Evolutionary conservation across 352 stramenopile species (phyloP).

Genomic region (Hyaloperonospora brassicae): DNA sequence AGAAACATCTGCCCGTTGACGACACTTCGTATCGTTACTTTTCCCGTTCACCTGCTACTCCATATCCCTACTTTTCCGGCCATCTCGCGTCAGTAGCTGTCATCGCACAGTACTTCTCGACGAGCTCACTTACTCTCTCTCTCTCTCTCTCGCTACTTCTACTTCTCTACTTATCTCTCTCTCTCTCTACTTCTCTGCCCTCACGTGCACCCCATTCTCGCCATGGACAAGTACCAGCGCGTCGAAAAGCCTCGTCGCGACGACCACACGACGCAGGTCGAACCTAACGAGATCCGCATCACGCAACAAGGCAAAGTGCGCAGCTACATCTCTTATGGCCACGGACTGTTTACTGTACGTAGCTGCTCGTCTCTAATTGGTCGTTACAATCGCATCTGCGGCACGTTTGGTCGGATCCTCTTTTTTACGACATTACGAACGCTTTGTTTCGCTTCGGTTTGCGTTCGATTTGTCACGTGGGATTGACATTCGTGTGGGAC

Average conservation of each 20-base stretch:
- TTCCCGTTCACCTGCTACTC: constrained; percentile 12
- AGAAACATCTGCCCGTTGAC: constrained; percentile 1
- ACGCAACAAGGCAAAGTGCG: constrained; percentile 75
- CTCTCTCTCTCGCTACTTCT: not conserved
- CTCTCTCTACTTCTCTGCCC: no score
- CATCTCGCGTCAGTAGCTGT: constrained; percentile 30
- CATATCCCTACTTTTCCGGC: constrained; percentile 19
- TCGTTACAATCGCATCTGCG: not conserved
- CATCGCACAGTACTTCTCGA: constrained; percentile 1
- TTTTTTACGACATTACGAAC: no score
- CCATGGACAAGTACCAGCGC: constrained; percentile 82
- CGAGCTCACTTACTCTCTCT: constrained; percentile 3
- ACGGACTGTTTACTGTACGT: constrained; percentile 53
- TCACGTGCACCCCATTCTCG: no score
- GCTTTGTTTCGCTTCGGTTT: no score
- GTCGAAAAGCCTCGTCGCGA: constrained; percentile 52
- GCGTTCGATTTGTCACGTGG: no score
- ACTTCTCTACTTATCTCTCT: no score
- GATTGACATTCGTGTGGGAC: no score
- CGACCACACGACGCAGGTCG: constrained; percentile 35
- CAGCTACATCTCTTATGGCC: constrained; percentile 77
- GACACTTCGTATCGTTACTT: constrained; percentile 26
- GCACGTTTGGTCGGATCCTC: not conserved
- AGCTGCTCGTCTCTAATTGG: not conserved
- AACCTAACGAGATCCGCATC: constrained; percentile 78